phyloP scores from a whole-genome alignment of 176 grass and related monocot genomes.

The Poa pratensis region DNA sequence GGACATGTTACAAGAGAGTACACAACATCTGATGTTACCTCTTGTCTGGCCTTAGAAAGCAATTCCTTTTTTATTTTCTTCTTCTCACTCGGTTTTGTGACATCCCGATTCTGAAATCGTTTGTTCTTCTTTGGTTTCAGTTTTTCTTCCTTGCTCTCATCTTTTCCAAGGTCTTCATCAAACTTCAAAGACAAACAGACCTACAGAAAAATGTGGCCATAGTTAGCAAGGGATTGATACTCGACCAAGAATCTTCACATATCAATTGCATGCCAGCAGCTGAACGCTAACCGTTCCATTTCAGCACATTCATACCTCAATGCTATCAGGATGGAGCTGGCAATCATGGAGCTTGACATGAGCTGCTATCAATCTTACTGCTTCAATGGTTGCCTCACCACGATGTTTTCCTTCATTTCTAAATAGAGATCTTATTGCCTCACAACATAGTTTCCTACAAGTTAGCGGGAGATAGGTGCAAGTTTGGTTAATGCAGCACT shows the following conservation, averaged over 20 bases:
- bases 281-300: constrained; percentile 14
- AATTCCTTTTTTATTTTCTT: constrained; percentile 79
- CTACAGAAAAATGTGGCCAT: constrained; percentile 45
- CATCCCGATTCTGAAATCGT: constrained; percentile 57
- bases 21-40: constrained; percentile 57
- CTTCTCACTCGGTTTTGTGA: constrained; percentile 68
- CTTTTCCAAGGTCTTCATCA: constrained; percentile 88
- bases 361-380: constrained; percentile 84
- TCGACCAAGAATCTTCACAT: constrained; percentile 13
- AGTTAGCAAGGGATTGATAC: constrained; percentile 23
- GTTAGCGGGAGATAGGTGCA: constrained; percentile 11
- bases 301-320: constrained; percentile 60
- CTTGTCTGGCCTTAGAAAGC: constrained; percentile 76
- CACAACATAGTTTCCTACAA: constrained; percentile 84
- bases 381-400: constrained; percentile 88
- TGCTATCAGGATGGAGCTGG: constrained; percentile 88
- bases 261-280: constrained; percentile 17
- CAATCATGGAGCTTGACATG: constrained; percentile 83
- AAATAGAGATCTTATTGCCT: constrained; percentile 77
- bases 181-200: constrained; percentile 89
- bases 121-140: constrained; percentile 72
- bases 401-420: constrained; percentile 92
- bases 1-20: constrained; percentile 1
- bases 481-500: constrained; percentile 1
- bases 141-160: constrained; percentile 53